Percentiles rank a stretch among this genome's conserved stretches.
Conservation (phyloP, 225 moss, liverwort and hornwort species). For the Straminergon stramineum region DNA sequence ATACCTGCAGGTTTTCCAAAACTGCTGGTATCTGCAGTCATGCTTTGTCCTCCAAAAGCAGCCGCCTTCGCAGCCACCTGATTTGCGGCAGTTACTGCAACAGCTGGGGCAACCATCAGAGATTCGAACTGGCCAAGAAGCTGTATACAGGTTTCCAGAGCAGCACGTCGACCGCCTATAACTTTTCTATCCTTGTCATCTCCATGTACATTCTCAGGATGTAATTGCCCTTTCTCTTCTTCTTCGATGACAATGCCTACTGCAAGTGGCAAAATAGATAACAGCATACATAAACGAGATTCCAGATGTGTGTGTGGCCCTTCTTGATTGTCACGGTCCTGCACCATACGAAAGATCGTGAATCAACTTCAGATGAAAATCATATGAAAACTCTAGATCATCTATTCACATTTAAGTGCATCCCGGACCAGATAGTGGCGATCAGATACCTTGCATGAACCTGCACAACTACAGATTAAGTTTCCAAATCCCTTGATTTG, state of each 20-base stretch:
- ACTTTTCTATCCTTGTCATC: slow-evolving; percentile 68
- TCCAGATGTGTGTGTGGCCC: slow-evolving; percentile 60
- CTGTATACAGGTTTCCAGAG: slow-evolving; percentile 61
- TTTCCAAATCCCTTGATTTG: neutral
- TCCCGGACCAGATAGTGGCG: neutral
- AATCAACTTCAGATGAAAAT: neutral
- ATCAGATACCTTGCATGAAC: neutral
- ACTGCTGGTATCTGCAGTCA: slow-evolving; percentile 39
- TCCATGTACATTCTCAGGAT: slow-evolving; percentile 32
- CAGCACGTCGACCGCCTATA: slow-evolving; percentile 60
- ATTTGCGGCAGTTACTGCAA: slow-evolving; percentile 64
- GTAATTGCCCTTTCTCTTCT: slow-evolving; percentile 60
- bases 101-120: slow-evolving; percentile 52
- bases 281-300: slow-evolving; percentile 85
- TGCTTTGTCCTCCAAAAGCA: slow-evolving; percentile 48
- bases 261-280: slow-evolving; percentile 78
- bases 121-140: slow-evolving; percentile 85
- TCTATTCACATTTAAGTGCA: neutral
- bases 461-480: neutral
- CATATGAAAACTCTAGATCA: neutral
- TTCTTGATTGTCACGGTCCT: slow-evolving; percentile 68
- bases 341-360: neutral
- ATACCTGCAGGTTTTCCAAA: slow-evolving; percentile 59
- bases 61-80: slow-evolving; percentile 66
- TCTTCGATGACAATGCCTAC: slow-evolving; percentile 70